Evolutionary conservation across 2,329 filamentous ascomycete species (phyloP).

Genomic region (Leptodontidium sp.): DNA sequence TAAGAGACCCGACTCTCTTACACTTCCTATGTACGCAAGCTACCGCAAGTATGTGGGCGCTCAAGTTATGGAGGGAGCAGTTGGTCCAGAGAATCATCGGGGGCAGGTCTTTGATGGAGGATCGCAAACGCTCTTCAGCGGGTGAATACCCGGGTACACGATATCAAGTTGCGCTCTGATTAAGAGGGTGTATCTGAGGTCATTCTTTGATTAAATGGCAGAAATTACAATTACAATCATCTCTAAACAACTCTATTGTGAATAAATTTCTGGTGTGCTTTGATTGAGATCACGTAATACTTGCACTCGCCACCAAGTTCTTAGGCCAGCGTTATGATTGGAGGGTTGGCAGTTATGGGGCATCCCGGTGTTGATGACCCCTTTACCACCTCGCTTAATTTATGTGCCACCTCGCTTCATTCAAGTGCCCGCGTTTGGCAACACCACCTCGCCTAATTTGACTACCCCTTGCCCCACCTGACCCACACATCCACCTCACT

Average conservation of each 20-base stretch:
- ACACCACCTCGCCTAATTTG: constrained; percentile 10
- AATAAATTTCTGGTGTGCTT: constrained; percentile 1
- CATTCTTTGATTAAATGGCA: constrained; percentile 16
- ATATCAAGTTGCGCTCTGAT: not conserved
- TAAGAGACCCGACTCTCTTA: constrained; percentile 16
- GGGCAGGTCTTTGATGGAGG: constrained; percentile 19
- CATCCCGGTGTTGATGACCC: not conserved
- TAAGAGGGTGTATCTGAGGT: not conserved
- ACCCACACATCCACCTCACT: constrained; percentile 14
- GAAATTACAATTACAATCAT: constrained; percentile 5
- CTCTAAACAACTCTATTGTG: constrained; percentile 2
- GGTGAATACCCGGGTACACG: constrained; percentile 11
- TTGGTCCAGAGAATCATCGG: constrained; percentile 18
- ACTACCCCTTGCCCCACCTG: constrained; percentile 10
- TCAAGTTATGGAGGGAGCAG: constrained; percentile 12
- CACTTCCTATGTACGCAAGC: constrained; percentile 18
- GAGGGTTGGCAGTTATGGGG: too few species aligned
- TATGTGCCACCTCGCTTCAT: constrained; percentile 1
- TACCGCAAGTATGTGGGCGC: constrained; percentile 24
- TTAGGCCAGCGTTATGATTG: too few species aligned
- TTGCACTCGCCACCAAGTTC: not conserved
- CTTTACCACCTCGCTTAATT: constrained; percentile 14
- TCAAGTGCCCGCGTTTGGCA: not conserved
- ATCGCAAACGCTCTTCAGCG: constrained; percentile 6
- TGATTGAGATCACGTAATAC: constrained; percentile 13